Conservation (phyloP, 1,139 yeast species). For the Blastobotrys aristatus region DNA sequence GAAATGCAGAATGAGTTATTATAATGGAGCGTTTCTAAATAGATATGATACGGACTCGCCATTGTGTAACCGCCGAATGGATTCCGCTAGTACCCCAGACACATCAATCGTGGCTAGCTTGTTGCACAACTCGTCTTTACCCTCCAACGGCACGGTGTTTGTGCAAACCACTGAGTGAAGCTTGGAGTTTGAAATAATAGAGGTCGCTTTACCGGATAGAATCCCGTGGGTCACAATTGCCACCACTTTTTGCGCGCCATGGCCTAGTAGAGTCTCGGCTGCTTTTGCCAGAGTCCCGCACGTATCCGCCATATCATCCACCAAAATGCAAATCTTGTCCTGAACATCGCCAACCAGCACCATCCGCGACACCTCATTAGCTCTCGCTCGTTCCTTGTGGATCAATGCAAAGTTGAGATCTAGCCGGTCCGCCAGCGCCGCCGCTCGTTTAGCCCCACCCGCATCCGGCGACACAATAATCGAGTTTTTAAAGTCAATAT, state of each 20-base stretch:
- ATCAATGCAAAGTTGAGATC: slow-evolving; percentile 93
- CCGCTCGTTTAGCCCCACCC: slow-evolving; percentile 98
- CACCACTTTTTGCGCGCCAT: slow-evolving; percentile 78
- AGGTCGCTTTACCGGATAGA: slow-evolving; percentile 80
- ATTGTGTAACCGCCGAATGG: slow-evolving; percentile 87
- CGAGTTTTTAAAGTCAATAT: slow-evolving; percentile 59
- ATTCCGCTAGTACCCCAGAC: slow-evolving; percentile 89
- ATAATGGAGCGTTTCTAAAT: slow-evolving; percentile 53
- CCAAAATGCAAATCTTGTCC: slow-evolving; percentile 79
- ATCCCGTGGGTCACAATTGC: slow-evolving; percentile 97
- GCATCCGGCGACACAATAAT: slow-evolving; percentile 97
- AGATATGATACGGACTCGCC: slow-evolving; percentile 92
- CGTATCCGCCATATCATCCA: slow-evolving; percentile 98
- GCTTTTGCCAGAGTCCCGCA: slow-evolving; percentile 97
- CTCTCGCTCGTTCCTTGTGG: slow-evolving; percentile 93
- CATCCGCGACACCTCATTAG: slow-evolving; percentile 92
- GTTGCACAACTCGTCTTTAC: slow-evolving; percentile 63
- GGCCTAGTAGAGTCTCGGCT: slow-evolving; percentile 78
- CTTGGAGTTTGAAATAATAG: slow-evolving; percentile 72
- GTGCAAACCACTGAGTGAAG: slow-evolving; percentile 84
- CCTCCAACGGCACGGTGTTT: slow-evolving; percentile 88
- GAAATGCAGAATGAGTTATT: background rate
- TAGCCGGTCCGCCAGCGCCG: slow-evolving; percentile 86
- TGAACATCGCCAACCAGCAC: slow-evolving; percentile 94
- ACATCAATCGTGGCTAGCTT: slow-evolving; percentile 80